A percentile compares a stretch with the other conserved stretches of the same genome.
phyloP scores from a whole-genome alignment of 192 early-diverging fungal species.

The Linnemannia schmuckeri region DNA sequence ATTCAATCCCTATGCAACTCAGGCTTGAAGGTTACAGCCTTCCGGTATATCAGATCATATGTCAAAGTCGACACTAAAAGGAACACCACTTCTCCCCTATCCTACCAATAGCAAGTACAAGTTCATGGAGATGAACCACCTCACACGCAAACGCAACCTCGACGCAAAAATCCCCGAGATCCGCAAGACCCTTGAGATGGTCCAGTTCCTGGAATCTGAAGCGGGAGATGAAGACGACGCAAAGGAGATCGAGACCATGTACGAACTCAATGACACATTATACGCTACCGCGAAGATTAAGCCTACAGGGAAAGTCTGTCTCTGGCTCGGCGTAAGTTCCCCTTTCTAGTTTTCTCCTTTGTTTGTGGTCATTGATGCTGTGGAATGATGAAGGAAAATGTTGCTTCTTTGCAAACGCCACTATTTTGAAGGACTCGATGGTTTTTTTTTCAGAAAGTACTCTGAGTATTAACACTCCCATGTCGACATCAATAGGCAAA shows the following conservation, averaged over 20 bases:
- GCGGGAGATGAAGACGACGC: constrained; percentile 61
- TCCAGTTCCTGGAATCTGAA: constrained; percentile 78
- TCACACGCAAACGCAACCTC: constrained; percentile 85
- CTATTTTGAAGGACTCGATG: neutral
- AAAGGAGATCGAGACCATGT: constrained; percentile 84
- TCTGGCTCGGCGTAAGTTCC: constrained; percentile 93
- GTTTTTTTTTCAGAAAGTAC: neutral
- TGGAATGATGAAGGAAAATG: no score
- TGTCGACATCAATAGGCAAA: constrained; percentile 75
- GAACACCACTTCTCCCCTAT: no score
- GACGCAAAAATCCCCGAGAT: constrained; percentile 97
- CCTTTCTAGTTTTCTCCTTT: neutral
- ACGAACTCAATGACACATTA: constrained; percentile 96
- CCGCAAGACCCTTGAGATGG: constrained; percentile 91
- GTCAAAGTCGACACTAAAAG: neutral
- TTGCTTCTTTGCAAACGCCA: no score
- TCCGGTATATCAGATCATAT: no score
- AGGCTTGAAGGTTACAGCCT: no score
- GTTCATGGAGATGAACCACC: constrained; percentile 95
- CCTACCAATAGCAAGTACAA: constrained; percentile 87
- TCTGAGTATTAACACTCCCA: neutral
- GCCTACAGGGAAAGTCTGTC: constrained; percentile 83
- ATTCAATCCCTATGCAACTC: no score
- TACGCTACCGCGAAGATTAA: constrained; percentile 88
- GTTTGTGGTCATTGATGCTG: neutral